Evolutionary conservation across 371 early-diverging fungal species (phyloP).

Genomic region (Mortierella sp.): DNA sequence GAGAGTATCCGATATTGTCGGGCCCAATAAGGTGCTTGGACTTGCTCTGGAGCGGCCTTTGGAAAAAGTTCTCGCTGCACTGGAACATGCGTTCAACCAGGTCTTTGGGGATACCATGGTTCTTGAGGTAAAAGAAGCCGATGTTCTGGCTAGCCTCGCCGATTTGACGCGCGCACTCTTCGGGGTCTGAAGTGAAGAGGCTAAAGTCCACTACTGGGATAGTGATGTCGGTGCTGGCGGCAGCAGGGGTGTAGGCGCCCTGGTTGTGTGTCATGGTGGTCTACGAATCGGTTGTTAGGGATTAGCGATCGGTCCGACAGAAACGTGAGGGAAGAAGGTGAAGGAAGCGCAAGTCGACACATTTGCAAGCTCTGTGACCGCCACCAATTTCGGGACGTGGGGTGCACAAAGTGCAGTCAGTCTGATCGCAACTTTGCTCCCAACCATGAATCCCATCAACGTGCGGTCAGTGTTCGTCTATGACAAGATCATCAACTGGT

Average conservation of each 20-base stretch:
- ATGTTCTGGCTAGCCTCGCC: slow-evolving; percentile 65
- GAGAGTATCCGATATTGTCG: slow-evolving; percentile 22
- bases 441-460: slow-evolving; percentile 36
- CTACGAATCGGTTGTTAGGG: no score
- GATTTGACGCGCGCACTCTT: slow-evolving; percentile 56
- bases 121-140: slow-evolving; percentile 72
- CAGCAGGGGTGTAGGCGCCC: neutral
- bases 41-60: slow-evolving; percentile 24
- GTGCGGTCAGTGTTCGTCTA: slow-evolving; percentile 59
- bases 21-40: slow-evolving; percentile 22
- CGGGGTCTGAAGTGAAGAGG: slow-evolving; percentile 53
- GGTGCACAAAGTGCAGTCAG: no score
- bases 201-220: slow-evolving; percentile 66
- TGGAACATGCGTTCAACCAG: slow-evolving; percentile 65
- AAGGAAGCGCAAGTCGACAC: no score
- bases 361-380: no score
- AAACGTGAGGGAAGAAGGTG: no score
- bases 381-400: no score
- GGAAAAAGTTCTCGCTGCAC: slow-evolving; percentile 50
- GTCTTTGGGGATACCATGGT: slow-evolving; percentile 62
- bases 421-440: neutral
- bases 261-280: neutral
- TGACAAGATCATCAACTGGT: slow-evolving; percentile 90
- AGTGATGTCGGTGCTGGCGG: neutral
- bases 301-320: neutral